phyloP scores from a whole-genome alignment of 345 rosid genomes.

The Erysimum cheiranthoides region DNA sequence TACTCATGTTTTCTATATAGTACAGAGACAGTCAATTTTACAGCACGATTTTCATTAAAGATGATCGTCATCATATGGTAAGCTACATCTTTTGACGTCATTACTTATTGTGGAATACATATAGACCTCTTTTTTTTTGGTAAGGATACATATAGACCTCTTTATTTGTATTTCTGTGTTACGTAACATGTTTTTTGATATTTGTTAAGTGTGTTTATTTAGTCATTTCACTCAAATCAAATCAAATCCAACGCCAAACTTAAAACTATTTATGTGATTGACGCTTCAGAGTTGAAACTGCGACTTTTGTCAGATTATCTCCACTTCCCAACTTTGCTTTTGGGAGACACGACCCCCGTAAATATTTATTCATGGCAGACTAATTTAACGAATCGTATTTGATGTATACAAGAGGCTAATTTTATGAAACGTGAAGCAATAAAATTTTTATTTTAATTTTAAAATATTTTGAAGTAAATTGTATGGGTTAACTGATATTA shows the following conservation, averaged over 20 bases:
- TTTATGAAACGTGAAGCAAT: too few species aligned
- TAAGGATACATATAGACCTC: not conserved
- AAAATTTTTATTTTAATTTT: too few species aligned
- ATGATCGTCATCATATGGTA: not conserved
- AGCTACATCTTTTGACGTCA: not conserved
- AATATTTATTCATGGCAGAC: not conserved
- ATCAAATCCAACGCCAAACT: not conserved
- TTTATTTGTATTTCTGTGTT: not conserved
- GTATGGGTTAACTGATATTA: not conserved
- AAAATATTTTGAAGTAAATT: not conserved
- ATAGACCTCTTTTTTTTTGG: too few species aligned
- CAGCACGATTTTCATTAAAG: not conserved
- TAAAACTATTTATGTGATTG: constrained; percentile 1
- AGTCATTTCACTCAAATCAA: not conserved
- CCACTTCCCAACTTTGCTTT: constrained; percentile 14
- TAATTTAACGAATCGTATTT: not conserved
- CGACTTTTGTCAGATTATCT: not conserved
- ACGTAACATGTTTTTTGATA: not conserved
- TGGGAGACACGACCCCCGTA: not conserved
- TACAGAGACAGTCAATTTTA: not conserved
- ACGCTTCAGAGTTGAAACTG: constrained; percentile 6
- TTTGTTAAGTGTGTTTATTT: not conserved
- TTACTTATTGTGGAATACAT: not conserved
- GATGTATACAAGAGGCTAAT: not conserved
- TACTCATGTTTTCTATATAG: not conserved